Percentiles rank a stretch among this genome's conserved stretches.
These are phyloP conservation scores for Neodidymelliopsis sp. DNA, from an alignment of 2,329 filamentous ascomycete species.

Conservation along the genomic window DNA sequence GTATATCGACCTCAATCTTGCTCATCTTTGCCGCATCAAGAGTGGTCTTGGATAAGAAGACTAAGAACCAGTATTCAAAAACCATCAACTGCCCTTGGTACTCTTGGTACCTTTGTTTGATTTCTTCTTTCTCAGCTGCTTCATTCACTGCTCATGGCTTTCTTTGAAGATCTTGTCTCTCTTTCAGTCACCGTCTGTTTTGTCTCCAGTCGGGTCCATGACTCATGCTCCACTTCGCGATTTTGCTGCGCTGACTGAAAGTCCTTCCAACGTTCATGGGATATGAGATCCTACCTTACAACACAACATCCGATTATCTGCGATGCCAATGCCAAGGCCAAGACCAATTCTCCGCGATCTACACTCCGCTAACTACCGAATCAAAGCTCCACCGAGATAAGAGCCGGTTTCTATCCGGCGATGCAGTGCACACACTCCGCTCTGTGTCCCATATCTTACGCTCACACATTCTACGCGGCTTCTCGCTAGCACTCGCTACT, in stretches of 20 bases:
- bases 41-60: neutral
- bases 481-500: neutral
- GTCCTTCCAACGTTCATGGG: too few relatives aligned
- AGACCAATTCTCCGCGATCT: conserved; percentile 8
- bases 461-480: too few relatives aligned
- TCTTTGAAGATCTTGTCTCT: too few relatives aligned
- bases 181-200: too few relatives aligned
- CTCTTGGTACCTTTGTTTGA: too few relatives aligned
- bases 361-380: conserved; percentile 9
- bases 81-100: neutral
- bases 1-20: conserved; percentile 31
- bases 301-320: neutral
- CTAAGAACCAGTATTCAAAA: neutral
- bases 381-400: conserved; percentile 13
- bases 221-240: too few relatives aligned
- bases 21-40: conserved; percentile 14
- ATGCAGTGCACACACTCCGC: conserved; percentile 2
- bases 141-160: too few relatives aligned
- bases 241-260: too few relatives aligned
- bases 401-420: neutral
- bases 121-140: too few relatives aligned
- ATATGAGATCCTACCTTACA: too few relatives aligned
- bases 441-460: neutral
- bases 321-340: conserved; percentile 10
- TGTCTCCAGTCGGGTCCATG: too few relatives aligned